These are phyloP conservation scores for Aphanomyces invadans DNA, from an alignment of 352 stramenopile species.

Conservation along the genomic window DNA sequence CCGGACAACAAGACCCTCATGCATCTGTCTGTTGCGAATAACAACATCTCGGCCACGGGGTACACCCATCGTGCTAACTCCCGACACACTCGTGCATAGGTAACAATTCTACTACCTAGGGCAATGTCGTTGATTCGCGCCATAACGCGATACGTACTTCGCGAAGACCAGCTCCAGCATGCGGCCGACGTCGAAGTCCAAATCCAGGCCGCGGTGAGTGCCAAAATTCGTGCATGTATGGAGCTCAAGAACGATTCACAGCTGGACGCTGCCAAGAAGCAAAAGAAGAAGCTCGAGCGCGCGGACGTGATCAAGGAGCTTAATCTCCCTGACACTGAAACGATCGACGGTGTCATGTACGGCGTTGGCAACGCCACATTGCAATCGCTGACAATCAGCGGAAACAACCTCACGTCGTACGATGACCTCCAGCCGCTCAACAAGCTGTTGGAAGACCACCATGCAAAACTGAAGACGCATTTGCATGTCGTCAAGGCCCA, in stretches of 20 bases:
- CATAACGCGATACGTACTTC: constrained; percentile 49
- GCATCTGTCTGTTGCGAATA: constrained; percentile 61
- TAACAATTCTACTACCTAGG: no score
- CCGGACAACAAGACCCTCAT: constrained; percentile 48
- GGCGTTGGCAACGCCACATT: constrained; percentile 48
- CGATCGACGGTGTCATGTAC: constrained; percentile 44
- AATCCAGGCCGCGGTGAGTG: constrained; percentile 51
- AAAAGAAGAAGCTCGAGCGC: constrained; percentile 73
- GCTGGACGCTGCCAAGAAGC: constrained; percentile 68
- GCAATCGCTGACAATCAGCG: constrained; percentile 56
- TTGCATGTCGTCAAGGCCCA: constrained; percentile 60
- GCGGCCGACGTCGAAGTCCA: constrained; percentile 53
- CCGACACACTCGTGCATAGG: no score
- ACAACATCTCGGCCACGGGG: constrained; percentile 40
- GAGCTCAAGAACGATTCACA: no score
- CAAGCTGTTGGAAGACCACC: constrained; percentile 34
- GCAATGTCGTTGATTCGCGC: constrained; percentile 32
- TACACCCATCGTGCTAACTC: constrained; percentile 27
- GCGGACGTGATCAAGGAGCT: constrained; percentile 41
- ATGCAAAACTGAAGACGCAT: constrained; percentile 38
- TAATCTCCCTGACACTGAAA: constrained; percentile 50
- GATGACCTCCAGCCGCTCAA: constrained; percentile 36
- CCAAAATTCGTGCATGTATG: no score
- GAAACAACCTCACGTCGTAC: constrained; percentile 40
- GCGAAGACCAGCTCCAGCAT: constrained; percentile 40